Conservation (phyloP, 2,329 filamentous ascomycete species). For the Arthrocladium fulminans region DNA sequence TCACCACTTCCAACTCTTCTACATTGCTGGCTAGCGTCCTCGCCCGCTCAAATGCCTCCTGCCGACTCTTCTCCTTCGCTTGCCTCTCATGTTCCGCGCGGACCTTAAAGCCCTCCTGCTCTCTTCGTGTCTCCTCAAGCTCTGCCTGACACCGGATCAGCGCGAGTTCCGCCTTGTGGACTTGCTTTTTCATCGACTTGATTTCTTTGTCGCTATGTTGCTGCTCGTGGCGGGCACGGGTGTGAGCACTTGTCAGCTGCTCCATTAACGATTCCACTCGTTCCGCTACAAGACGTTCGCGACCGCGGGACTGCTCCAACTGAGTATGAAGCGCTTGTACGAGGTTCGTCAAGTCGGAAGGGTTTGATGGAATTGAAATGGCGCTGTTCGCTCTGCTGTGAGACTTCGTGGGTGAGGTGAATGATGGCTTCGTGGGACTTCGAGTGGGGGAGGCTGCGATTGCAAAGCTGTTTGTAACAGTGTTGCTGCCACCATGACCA, state of each 20-base stretch:
- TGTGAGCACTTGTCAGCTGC: conserved; percentile 44
- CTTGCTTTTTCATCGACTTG: conserved; percentile 47
- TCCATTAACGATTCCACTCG: conserved; percentile 41
- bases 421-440: conserved; percentile 3
- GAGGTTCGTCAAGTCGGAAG: background rate
- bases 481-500: conserved; percentile 22
- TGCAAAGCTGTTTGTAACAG: conserved; percentile 20
- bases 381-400: conserved; percentile 33
- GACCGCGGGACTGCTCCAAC: conserved; percentile 34
- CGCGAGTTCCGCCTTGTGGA: conserved; percentile 47
- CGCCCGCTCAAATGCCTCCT: conserved; percentile 40
- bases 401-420: conserved; percentile 13
- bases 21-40: conserved; percentile 38
- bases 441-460: conserved; percentile 2
- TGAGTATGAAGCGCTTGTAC: conserved; percentile 30
- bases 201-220: conserved; percentile 50
- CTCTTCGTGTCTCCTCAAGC: conserved; percentile 33
- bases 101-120: conserved; percentile 44
- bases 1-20: conserved; percentile 35
- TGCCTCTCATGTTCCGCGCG: conserved; percentile 43
- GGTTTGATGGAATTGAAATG: conserved; percentile 17
- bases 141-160: conserved; percentile 48
- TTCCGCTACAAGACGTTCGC: conserved; percentile 38
- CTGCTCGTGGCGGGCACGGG: conserved; percentile 40
- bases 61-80: conserved; percentile 37